These are phyloP conservation scores for Podospora comata DNA, from an alignment of 495 filamentous ascomycete species.

Conservation along the genomic window DNA sequence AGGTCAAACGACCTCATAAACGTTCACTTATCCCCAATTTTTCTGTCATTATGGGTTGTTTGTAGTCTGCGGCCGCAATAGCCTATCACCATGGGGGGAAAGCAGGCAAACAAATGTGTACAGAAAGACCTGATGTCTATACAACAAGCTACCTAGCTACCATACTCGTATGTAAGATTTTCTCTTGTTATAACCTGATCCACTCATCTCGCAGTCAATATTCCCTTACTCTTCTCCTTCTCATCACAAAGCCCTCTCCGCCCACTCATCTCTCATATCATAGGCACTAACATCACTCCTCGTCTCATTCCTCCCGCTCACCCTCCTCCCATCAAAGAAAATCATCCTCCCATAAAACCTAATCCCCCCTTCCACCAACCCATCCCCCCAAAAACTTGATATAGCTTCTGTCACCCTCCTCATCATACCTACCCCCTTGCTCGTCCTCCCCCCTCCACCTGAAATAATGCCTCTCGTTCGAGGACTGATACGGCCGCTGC, in stretches of 20 bases:
- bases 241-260: constrained; percentile 2
- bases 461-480: constrained; percentile 19
- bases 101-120: too few relatives aligned
- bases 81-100: too few relatives aligned
- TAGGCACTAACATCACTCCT: constrained; percentile 33
- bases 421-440: constrained; percentile 20
- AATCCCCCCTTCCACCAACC: constrained; percentile 28
- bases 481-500: constrained; percentile 33
- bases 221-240: neutral
- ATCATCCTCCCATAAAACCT: constrained; percentile 19
- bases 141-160: too few relatives aligned
- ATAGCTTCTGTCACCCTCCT: constrained; percentile 23
- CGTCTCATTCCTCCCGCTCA: constrained; percentile 25
- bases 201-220: neutral
- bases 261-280: constrained; percentile 30
- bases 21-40: neutral
- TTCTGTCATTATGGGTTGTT: neutral
- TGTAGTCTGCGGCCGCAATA: too few relatives aligned
- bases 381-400: constrained; percentile 35
- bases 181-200: neutral
- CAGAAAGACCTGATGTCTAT: too few relatives aligned
- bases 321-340: constrained; percentile 24
- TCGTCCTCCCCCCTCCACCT: constrained; percentile 33
- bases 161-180: too few relatives aligned
- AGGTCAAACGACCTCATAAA: neutral